Base-by-base conservation (phyloP, 2,329 filamentous ascomycete genomes). In the Malbranchea cinnamomea region DNA sequence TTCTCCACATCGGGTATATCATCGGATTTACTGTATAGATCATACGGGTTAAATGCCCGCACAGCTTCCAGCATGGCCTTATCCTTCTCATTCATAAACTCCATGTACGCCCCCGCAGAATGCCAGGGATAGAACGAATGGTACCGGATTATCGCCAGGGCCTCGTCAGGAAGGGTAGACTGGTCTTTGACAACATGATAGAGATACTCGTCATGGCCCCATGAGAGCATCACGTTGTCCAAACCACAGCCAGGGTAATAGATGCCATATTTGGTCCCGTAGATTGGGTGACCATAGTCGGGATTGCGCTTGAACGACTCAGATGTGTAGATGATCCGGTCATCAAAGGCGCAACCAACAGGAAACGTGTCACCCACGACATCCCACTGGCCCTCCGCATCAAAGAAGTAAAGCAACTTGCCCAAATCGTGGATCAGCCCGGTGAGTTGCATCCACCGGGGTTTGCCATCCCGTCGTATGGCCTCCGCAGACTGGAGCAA, bases 81-180 rank as follows among this genome's bases (percentile, higher is more conserved):
- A 45, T 92, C 84, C 49, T 85, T 77, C 37, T 78, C 73, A 51
- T 76, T 68, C 83, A 92, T 91, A 53, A 91, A 69, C 56, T 82
- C 72, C 37, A 57, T 56, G 58, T 92, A 92, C 5, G 80, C 83
- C 31, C 75, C 76, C 52, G 78, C 74, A 37, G 67, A 71, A 59
- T 92, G 84, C 84, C 83, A 92, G 12, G 83, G 77, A 58, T 93
- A 93, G 60, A 92, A 92, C 5, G 74, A 82, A 60, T 92, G 84
- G 57, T 89, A 92, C 32, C 84, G 66, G 51, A 92, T 89, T 80
- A 93, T 92, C 37, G 82, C 84, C 7, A 93, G 67, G 0, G 78
- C 79, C 65, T 91, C 83, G 26, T 68, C 65, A 1, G 84, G 84
- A 26, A 92, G 66, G 0, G 63, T 77, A 28, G 70, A 77, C 63